A percentile compares a stretch with the other conserved stretches of the same genome.
phyloP scores from a whole-genome alignment of 176 grass and related monocot genomes.

The Phoenix dactylifera region DNA sequence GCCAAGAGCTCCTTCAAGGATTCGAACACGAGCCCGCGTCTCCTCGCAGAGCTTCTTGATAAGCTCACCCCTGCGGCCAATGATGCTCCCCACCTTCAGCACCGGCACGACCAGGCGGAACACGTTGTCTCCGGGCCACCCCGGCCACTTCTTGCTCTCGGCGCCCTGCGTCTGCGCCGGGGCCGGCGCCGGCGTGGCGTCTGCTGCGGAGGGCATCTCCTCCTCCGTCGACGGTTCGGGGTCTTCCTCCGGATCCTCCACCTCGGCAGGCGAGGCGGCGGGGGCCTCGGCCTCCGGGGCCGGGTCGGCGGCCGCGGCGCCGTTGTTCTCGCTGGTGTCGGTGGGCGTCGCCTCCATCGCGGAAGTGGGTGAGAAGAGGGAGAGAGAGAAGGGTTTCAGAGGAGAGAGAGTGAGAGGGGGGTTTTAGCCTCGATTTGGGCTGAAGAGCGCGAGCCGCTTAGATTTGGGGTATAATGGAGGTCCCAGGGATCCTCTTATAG shows the following conservation, averaged over 20 bases:
- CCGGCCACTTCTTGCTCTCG: conserved; percentile 67
- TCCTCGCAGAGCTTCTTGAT: conserved; percentile 92
- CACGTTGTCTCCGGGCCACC: conserved; percentile 85
- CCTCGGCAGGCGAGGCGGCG: conserved; percentile 15
- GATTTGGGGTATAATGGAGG: too few relatives aligned
- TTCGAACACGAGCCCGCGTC: conserved; percentile 70
- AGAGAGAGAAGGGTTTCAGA: too few relatives aligned
- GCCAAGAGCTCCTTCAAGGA: conserved; percentile 74
- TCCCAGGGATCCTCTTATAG: too few relatives aligned
- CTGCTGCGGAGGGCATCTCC: neutral
- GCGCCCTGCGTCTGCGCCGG: conserved; percentile 1
- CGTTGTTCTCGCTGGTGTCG: neutral
- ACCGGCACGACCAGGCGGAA: conserved; percentile 77
- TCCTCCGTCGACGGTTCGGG: neutral
- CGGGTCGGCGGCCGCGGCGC: conserved; percentile 4
- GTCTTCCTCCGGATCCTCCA: neutral
- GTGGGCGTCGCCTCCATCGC: neutral
- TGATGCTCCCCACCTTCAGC: conserved; percentile 87
- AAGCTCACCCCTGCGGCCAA: conserved; percentile 84
- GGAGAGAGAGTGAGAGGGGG: too few relatives aligned
- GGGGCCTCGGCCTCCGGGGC: conserved; percentile 22
- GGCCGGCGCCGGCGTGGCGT: conserved; percentile 11
- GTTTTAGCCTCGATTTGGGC: too few relatives aligned
- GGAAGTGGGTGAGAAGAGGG: neutral
- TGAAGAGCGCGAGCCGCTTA: too few relatives aligned